Percentiles rank a stretch among this genome's conserved stretches.
Conservation (phyloP, 2,329 filamentous ascomycete genomes). For the Trichoderma hamatum region DNA sequence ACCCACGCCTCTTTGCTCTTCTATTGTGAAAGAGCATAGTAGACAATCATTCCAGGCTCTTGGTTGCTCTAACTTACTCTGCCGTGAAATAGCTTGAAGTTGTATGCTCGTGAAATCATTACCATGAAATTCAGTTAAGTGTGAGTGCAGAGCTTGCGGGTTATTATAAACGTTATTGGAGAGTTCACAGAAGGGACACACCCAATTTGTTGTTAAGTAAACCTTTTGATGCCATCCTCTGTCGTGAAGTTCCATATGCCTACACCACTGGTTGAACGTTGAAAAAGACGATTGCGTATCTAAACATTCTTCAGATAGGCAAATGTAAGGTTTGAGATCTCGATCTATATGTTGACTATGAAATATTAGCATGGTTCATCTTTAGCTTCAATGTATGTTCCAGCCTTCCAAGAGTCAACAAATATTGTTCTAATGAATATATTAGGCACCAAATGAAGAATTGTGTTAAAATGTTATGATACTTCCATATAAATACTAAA, state of each 20-base stretch:
- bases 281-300: background rate
- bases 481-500: background rate
- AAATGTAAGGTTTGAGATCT: conserved; percentile 28
- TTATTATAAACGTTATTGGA: background rate
- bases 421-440: too few relatives aligned
- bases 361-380: background rate
- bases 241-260: conserved; percentile 20
- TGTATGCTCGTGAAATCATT: background rate
- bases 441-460: too few relatives aligned
- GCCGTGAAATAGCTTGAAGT: conserved; percentile 23
- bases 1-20: background rate
- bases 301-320: conserved; percentile 15
- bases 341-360: conserved; percentile 23
- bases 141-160: background rate
- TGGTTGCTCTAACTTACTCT: conserved; percentile 18
- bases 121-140: background rate
- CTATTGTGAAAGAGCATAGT: conserved; percentile 17
- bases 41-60: conserved; percentile 25
- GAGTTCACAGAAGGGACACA: conserved; percentile 6
- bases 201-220: conserved; percentile 13
- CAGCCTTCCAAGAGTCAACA: background rate
- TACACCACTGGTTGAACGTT: conserved; percentile 18
- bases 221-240: conserved; percentile 13
- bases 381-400: background rate
- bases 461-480: background rate